These are phyloP conservation scores for Knoxdaviesia capensis DNA, from an alignment of 2,329 filamentous ascomycete species.

Conservation along the genomic window DNA sequence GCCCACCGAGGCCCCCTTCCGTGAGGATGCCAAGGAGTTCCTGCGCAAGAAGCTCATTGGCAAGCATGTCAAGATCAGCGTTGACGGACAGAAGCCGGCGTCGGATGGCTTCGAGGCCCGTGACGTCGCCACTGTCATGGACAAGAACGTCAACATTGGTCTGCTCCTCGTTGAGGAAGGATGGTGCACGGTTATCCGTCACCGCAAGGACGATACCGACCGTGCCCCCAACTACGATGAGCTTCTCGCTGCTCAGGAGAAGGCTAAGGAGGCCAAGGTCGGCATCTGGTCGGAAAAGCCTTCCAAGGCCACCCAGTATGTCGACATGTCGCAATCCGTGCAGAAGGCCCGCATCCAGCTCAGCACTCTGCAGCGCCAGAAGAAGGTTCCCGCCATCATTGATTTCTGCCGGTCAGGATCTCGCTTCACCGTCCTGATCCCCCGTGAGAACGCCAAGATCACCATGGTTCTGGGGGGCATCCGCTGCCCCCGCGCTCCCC, in stretches of 20 bases:
- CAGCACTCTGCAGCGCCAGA: constrained; percentile 70
- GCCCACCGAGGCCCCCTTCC: constrained; percentile 70
- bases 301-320: constrained; percentile 61
- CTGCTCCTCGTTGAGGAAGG: constrained; percentile 76
- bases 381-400: constrained; percentile 79
- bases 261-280: constrained; percentile 70
- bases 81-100: constrained; percentile 81
- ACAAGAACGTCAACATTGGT: constrained; percentile 73
- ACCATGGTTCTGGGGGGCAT: constrained; percentile 91
- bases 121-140: constrained; percentile 75
- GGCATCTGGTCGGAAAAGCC: constrained; percentile 91
- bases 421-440: constrained; percentile 78
- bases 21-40: constrained; percentile 90
- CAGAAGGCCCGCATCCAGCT: constrained; percentile 94
- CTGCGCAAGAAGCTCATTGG: constrained; percentile 84
- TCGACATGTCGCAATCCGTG: constrained; percentile 77
- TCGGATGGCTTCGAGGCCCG: constrained; percentile 83
- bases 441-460: constrained; percentile 81
- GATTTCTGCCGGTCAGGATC: constrained; percentile 98
- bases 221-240: constrained; percentile 88
- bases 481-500: constrained; percentile 69
- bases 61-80: constrained; percentile 76
- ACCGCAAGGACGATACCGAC: constrained; percentile 87
- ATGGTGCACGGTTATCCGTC: constrained; percentile 83
- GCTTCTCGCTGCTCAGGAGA: constrained; percentile 58